Conservation (phyloP, 164 flowering plant species). For the Malania oleifera region DNA sequence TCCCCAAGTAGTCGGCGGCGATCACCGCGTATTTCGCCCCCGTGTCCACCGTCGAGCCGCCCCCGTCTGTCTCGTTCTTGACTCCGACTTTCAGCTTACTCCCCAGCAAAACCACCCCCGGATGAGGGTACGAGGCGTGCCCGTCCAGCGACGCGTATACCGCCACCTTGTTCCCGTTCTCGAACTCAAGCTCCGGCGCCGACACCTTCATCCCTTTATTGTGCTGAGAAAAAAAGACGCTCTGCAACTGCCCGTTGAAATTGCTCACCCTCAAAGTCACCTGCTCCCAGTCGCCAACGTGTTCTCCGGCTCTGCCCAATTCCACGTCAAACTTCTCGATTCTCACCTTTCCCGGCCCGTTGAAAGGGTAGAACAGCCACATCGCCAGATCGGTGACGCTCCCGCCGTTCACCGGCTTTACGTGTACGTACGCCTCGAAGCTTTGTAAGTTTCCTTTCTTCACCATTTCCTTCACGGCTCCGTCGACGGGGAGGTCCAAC, state of each 20-base stretch:
- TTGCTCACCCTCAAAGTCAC: conserved; percentile 52
- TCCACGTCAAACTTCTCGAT: conserved; percentile 27
- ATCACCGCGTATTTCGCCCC: conserved; percentile 18
- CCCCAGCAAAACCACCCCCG: conserved; percentile 52
- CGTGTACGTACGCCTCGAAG: conserved; percentile 52
- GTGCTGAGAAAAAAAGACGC: conserved; percentile 39
- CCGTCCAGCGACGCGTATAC: conserved; percentile 46
- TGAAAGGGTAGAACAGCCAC: conserved; percentile 83
- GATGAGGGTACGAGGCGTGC: conserved; percentile 35
- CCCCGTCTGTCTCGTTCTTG: conserved; percentile 40
- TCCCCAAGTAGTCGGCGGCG: conserved; percentile 31
- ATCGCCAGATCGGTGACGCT: conserved; percentile 64
- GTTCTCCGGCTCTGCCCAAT: conserved; percentile 51
- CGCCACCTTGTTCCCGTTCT: conserved; percentile 28
- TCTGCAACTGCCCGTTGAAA: conserved; percentile 38
- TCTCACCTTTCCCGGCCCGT: conserved; percentile 49
- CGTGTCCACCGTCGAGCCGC: conserved; percentile 30
- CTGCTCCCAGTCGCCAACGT: conserved; percentile 73
- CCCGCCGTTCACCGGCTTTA: conserved; percentile 69
- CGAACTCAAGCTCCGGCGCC: conserved; percentile 36
- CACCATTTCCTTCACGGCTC: conserved; percentile 34
- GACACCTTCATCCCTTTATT: conserved; percentile 46
- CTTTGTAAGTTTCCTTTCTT: conserved; percentile 58
- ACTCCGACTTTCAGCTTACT: conserved; percentile 32
- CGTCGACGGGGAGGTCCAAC: conserved; percentile 70